Base-by-base conservation (phyloP, 1,284 basidiomycete genomes). In the Porogramme epimiltina region DNA sequence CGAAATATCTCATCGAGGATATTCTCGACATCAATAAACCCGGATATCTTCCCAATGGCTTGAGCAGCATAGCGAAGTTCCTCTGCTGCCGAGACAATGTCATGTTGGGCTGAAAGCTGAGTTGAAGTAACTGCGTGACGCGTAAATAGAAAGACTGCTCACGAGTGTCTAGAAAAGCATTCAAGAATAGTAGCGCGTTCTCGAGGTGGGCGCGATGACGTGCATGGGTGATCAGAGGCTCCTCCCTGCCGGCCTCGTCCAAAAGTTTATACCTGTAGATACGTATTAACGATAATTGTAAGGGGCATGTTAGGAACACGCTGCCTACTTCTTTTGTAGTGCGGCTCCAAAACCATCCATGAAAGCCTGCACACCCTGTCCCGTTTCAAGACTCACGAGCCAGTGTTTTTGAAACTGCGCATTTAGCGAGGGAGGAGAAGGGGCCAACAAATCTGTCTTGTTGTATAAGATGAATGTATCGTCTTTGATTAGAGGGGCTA, bases 61-160 rank as follows among this genome's bases (percentile, higher is more conserved):
- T 81, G 79, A 0, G 89, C 86, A 3, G 92, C 93, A 65, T 92
- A 91, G 19, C 93, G 81, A 33, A 95, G 73, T 64, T 93, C 91
- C 66, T 95, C 93, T 0, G 91, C 91, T 3, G 82, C 90, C 10
- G 91, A 67, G 2, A 94, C 90, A 4, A 93, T 71, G 52, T 92
- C 87, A 42, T 78, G 73, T 2, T 73, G 57, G 22, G 70, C 74
- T 80, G 57, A 20, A 42, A 31, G 20, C 11, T 10, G 2, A 16
- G 11, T 9, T 42, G 5, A 15, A 20, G 19, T n/a, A 49, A 42
- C 28, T 49, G 53, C 48, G 39, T 50, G 23, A 33, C 28, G 18
- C 15, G 49, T 18, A 41, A 23, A 19, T 11, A 48, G 20, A 13
- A 41, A 54, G 22, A 39, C 66, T 8, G 51, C 79, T 62, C 57